phyloP scores from a whole-genome alignment of 371 early-diverging fungal genomes.

The Apophysomyces variabilis region DNA sequence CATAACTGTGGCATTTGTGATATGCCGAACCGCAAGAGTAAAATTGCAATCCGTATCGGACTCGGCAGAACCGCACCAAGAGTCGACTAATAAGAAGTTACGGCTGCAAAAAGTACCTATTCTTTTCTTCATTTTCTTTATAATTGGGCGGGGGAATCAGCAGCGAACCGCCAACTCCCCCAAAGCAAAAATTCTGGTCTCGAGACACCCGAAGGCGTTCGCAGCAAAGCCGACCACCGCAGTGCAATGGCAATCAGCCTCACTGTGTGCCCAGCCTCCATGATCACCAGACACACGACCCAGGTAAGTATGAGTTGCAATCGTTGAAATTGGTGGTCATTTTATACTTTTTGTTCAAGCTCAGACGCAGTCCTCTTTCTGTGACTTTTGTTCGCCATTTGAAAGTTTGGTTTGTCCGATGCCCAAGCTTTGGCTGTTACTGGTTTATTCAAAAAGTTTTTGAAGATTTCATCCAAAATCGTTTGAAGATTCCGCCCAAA shows the following conservation, averaged over 20 bases:
- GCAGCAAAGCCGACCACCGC: conserved; percentile 43
- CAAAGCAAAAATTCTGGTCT: conserved; percentile 57
- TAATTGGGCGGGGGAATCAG: conserved; percentile 30
- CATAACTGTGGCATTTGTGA: background rate
- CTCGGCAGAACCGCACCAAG: background rate
- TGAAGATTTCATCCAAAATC: too few relatives aligned
- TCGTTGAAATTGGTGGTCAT: background rate
- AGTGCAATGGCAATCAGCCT: conserved; percentile 49
- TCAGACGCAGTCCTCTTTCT: background rate
- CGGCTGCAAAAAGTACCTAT: too few relatives aligned
- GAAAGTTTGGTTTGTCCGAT: too few relatives aligned
- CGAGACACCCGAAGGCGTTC: conserved; percentile 57
- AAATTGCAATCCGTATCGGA: background rate
- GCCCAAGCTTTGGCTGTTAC: too few relatives aligned
- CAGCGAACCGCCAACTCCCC: conserved; percentile 49
- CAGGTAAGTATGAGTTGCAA: conserved; percentile 56
- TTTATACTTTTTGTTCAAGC: conserved; percentile 37
- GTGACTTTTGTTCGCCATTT: too few relatives aligned
- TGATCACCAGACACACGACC: conserved; percentile 51
- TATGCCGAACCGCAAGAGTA: background rate
- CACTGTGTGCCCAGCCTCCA: conserved; percentile 43
- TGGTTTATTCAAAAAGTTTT: too few relatives aligned
- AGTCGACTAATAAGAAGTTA: too few relatives aligned
- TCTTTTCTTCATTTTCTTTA: conserved; percentile 35
- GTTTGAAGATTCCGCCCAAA: too few relatives aligned